These are phyloP conservation scores for Syzygium grande DNA, from an alignment of 345 rosid species.

Conservation along the genomic window DNA sequence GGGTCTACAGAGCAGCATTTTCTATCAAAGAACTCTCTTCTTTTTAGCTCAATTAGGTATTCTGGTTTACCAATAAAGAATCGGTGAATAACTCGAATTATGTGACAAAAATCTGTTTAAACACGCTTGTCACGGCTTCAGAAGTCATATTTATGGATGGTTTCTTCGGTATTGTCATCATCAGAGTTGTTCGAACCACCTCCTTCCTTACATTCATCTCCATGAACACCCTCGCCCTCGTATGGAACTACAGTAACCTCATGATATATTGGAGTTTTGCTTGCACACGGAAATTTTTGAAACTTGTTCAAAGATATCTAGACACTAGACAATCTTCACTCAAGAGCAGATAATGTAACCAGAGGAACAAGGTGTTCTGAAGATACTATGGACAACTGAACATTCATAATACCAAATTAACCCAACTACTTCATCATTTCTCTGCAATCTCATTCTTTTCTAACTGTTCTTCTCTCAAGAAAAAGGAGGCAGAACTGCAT, in stretches of 20 bases:
- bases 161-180: neutral
- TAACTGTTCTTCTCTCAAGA: neutral
- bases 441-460: neutral
- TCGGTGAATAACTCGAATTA: too few species aligned
- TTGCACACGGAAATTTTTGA: neutral
- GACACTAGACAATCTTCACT: neutral
- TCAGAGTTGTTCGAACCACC: too few species aligned
- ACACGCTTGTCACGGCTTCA: too few species aligned
- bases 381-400: neutral
- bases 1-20: too few species aligned
- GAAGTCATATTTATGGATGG: rapidly evolving
- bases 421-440: neutral
- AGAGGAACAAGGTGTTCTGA: neutral
- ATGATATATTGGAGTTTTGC: too few species aligned
- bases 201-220: neutral
- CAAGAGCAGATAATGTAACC: neutral
- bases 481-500: neutral
- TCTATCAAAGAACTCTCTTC: rapidly evolving
- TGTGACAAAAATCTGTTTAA: too few species aligned
- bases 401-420: neutral
- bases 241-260: neutral
- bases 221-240: too few species aligned
- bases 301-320: neutral
- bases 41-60: rapidly evolving
- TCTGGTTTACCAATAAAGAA: too few species aligned